These are phyloP conservation scores for Paxillus rubicundulus DNA, from an alignment of 768 basidiomycete species.

Conservation along the genomic window DNA sequence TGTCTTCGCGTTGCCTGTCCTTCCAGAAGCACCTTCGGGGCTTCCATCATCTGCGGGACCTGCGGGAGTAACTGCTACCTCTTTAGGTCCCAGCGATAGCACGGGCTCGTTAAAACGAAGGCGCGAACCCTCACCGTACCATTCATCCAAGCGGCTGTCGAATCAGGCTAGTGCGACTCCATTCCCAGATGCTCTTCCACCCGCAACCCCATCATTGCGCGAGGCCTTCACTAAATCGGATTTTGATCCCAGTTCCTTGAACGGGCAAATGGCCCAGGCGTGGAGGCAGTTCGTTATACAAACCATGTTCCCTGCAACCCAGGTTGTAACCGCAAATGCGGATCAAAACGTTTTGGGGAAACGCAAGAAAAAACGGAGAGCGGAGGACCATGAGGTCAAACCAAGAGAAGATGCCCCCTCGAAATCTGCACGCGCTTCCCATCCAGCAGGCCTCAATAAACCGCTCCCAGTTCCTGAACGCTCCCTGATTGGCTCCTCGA, in stretches of 20 bases:
- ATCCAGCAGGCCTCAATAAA: slow-evolving; percentile 15
- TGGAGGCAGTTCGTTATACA: slow-evolving; percentile 53
- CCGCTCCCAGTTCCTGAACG: slow-evolving; percentile 25
- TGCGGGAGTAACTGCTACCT: not conserved
- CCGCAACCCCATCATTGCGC: slow-evolving; percentile 12
- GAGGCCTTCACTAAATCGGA: slow-evolving; percentile 21
- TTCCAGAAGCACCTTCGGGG: slow-evolving; percentile 7
- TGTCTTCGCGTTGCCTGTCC: slow-evolving; percentile 59
- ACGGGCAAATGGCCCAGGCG: slow-evolving; percentile 46
- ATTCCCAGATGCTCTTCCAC: not conserved
- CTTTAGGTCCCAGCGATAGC: not conserved
- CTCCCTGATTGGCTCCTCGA: slow-evolving; percentile 12
- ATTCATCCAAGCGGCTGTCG: slow-evolving; percentile 35
- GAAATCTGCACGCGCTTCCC: slow-evolving; percentile 8
- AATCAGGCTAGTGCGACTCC: not conserved
- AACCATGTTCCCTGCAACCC: slow-evolving; percentile 60
- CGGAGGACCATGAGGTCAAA: slow-evolving; percentile 2
- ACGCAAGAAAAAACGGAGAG: slow-evolving; percentile 12
- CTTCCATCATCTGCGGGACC: not conserved
- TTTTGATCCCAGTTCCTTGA: slow-evolving; percentile 35
- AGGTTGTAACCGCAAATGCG: slow-evolving; percentile 5
- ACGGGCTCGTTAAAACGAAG: slow-evolving; percentile 38
- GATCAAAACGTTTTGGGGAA: slow-evolving; percentile 6
- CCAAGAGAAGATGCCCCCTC: slow-evolving; percentile 2
- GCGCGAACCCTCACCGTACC: slow-evolving; percentile 38